Evolutionary conservation across 2,329 filamentous ascomycete species (phyloP), one percentile per base, ranked within the genome.

Genomic region (Apiospora kogelbergensis): DNA sequence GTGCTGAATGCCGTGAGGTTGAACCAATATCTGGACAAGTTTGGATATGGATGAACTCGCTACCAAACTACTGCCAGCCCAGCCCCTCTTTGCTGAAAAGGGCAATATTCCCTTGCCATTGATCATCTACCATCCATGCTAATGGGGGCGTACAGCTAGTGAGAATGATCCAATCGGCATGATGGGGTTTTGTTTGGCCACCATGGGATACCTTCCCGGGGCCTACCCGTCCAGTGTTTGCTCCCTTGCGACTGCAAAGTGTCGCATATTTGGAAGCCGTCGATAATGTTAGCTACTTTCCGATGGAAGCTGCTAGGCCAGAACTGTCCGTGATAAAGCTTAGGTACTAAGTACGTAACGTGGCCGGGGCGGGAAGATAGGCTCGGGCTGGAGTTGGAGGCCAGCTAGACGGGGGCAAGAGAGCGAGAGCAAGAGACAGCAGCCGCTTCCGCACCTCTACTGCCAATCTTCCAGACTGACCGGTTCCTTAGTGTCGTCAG

Each of bases 371-470:
- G 53, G 53, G 53, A 60, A n/a, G 53, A 37, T 17, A 30, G 53
- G 26, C 40, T 11, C 17, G 53, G 53, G 26, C 37, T 60, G 53
- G 30, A 37, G 6, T 60, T 60, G 53, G 30, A 37, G 6, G 53
- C 48, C 26, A 33, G 48, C 17, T 60, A 60, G 53, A 60, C 53
- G 30, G 17, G 30, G 26, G 26, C n/a, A n/a, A n/a, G n/a, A n/a
- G n/a, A n/a, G n/a, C n/a, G n/a, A n/a, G n/a, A n/a, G n/a, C n/a
- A n/a, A 33, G 33, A 7, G 42, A 20, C 2, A 42, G 40, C 11
- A 60, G 53, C 53, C 30, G 53, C 53, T 60, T 60, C 37, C 26
- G 53, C 53, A 37, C 53, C 53, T 60, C 53, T 30, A 60, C 53
- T 60, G 30, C 26, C 53, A 60, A 22, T 13, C n/a, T 22, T n/a